Evolutionary conservation across 176 grass and related monocot species (phyloP), one percentile per base, ranked within the genome.

Genomic region (Coix lacrymajobi): DNA sequence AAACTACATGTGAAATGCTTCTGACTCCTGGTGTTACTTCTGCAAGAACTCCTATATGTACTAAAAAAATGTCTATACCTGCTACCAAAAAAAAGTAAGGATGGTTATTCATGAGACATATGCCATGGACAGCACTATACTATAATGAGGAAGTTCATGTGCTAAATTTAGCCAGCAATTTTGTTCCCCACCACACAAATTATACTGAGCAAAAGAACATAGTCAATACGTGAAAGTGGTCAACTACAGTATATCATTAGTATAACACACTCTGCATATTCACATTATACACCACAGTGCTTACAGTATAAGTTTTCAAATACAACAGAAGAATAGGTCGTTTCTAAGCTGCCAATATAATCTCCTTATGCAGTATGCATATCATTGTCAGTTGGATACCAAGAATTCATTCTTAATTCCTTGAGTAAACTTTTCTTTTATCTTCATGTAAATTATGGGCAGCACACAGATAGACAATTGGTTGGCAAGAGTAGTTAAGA

Each of bases 341-440:
- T 86, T 73, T 54, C 5, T 66, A 81, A 14, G 25, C 71, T 29
- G 29, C 65, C 71, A 22, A 40, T 68, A 34, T 34, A 74, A 86
- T 74, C 45, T 9, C 66, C 6, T 51, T 51, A 37, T 34, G 15
- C 33, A 26, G 20, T 60, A 31, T 62, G 64, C 66, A 72, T 44
- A 66, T 66, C 4, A 30, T 34, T 75, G 1, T 3, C 22, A 56
- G 54, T 68, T 56, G 25, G 33, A 25, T 10, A 20, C 8, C 40
- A 85, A 61, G 37, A 26, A 7, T 78, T 45, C 20, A 39, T 31
- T 69, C 74, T 70, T 69, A 78, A 8, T 43, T 78, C 61, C 24
- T 64, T 4, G 3, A 56, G 81, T 40, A 52, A 10, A 39, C 37
- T 26, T 30, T 51, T 38, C 24, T n/a, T 62, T 32, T 52, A 51